Evolutionary conservation across 192 early-diverging fungal species (phyloP).

Genomic region (Podila horticola): DNA sequence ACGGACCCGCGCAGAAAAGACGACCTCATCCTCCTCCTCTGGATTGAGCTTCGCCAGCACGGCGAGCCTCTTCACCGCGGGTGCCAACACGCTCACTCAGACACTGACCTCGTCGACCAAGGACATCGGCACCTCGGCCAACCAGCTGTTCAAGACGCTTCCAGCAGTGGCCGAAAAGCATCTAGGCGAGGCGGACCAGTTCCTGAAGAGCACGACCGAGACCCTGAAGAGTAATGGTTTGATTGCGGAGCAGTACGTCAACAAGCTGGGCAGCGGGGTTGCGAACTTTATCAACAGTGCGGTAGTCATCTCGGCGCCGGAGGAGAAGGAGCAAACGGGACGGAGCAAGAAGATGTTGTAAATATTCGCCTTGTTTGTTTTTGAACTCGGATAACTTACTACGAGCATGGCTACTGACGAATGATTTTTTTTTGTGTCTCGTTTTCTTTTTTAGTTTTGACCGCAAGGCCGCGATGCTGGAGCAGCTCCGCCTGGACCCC

Average conservation of each 20-base stretch:
- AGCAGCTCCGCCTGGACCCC: constrained; percentile 54
- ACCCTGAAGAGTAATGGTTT: constrained; percentile 50
- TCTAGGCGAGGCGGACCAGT: constrained; percentile 27
- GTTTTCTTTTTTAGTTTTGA: constrained; percentile 37
- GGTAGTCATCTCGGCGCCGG: constrained; percentile 54
- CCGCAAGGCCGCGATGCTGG: constrained; percentile 57
- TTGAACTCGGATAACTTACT: neutral
- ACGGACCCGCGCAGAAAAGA: constrained; percentile 3
- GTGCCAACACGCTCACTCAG: constrained; percentile 21
- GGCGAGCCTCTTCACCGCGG: constrained; percentile 27
- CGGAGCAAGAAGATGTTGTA: constrained; percentile 40
- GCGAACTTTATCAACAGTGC: constrained; percentile 53
- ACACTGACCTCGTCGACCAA: constrained; percentile 30
- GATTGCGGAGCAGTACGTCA: constrained; percentile 63
- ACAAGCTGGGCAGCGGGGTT: constrained; percentile 58
- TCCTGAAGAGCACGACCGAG: constrained; percentile 47
- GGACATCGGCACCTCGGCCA: constrained; percentile 38
- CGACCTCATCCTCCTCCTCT: too few relatives aligned
- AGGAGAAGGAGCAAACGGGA: constrained; percentile 13
- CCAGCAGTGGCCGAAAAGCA: constrained; percentile 37
- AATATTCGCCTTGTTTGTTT: constrained; percentile 1
- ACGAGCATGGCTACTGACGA: neutral
- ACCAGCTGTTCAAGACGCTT: constrained; percentile 27
- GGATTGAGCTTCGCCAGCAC: constrained; percentile 34
- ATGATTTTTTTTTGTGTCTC: neutral